Evolutionary conservation across 1,139 yeast species (phyloP).

Genomic region (Yamadazyma epiphylla): DNA sequence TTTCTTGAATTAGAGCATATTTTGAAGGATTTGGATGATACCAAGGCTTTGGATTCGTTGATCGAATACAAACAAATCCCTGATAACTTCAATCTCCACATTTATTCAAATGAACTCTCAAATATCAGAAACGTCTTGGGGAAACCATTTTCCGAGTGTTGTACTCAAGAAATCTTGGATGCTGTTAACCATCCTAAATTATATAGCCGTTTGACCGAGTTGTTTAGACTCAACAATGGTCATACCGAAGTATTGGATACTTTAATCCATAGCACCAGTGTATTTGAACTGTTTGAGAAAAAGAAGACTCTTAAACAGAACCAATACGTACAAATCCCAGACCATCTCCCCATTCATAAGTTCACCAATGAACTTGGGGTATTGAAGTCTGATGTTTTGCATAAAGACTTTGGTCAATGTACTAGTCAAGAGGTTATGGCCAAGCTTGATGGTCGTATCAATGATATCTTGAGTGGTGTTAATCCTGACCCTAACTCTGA

Average conservation of each 20-base stretch:
- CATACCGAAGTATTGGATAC: constrained; percentile 31
- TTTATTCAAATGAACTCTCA: constrained; percentile 26
- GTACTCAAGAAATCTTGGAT: constrained; percentile 1
- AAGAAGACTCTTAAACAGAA: constrained; percentile 4
- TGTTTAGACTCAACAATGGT: constrained; percentile 27
- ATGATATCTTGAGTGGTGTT: constrained; percentile 10
- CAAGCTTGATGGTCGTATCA: constrained; percentile 15
- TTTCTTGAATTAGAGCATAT: constrained; percentile 9
- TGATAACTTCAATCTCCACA: constrained; percentile 30
- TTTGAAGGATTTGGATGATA: constrained; percentile 18
- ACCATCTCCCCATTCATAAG: constrained; percentile 18
- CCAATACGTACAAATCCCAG: constrained; percentile 19
- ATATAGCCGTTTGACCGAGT: constrained; percentile 13
- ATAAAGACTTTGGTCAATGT: constrained; percentile 1
- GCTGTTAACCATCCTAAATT: constrained; percentile 5
- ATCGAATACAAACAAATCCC: constrained; percentile 32
- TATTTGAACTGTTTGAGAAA: constrained; percentile 20
- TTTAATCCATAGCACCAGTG: constrained; percentile 20
- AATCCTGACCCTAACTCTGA: constrained; percentile 11
- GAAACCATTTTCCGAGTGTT: constrained; percentile 4
- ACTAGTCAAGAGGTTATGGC: constrained; percentile 13
- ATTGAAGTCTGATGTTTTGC: constrained; percentile 14
- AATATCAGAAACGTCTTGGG: constrained; percentile 20
- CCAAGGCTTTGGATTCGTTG: constrained; percentile 27
- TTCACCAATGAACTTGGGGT: constrained; percentile 19